These are phyloP conservation scores for Solanum sejunctum DNA, from an alignment of 257 asterid species.

Conservation along the genomic window DNA sequence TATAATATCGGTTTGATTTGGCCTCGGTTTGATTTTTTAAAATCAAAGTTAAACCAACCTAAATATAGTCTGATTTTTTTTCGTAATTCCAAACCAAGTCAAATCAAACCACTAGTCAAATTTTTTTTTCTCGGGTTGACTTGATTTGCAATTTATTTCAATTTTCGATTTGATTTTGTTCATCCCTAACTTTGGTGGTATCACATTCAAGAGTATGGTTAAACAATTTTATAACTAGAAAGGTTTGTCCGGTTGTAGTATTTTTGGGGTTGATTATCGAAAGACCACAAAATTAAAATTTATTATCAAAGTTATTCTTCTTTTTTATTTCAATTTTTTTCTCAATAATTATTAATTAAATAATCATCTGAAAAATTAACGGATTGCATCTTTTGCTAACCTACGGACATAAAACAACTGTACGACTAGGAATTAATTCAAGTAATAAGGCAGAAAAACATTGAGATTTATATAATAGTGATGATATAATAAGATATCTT, in stretches of 20 bases:
- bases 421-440: neutral
- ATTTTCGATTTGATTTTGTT: no score
- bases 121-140: no score
- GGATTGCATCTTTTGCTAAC: no score
- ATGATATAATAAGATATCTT: neutral
- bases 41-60: no score
- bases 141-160: no score
- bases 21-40: no score
- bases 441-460: neutral
- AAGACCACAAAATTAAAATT: neutral
- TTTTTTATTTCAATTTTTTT: no score
- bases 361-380: neutral
- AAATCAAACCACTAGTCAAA: no score
- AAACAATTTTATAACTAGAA: neutral
- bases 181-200: no score
- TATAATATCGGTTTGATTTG: no score
- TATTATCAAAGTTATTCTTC: neutral
- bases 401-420: neutral
- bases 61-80: no score
- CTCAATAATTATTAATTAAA: neutral
- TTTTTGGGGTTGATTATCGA: neutral
- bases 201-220: neutral
- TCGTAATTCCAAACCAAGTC: no score
- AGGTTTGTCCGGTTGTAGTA: neutral
- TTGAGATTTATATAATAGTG: neutral